A percentile compares a stretch with the other conserved stretches of the same genome.
Conservation (phyloP, 2,329 filamentous ascomycete species). For the Didymella exigua region DNA sequence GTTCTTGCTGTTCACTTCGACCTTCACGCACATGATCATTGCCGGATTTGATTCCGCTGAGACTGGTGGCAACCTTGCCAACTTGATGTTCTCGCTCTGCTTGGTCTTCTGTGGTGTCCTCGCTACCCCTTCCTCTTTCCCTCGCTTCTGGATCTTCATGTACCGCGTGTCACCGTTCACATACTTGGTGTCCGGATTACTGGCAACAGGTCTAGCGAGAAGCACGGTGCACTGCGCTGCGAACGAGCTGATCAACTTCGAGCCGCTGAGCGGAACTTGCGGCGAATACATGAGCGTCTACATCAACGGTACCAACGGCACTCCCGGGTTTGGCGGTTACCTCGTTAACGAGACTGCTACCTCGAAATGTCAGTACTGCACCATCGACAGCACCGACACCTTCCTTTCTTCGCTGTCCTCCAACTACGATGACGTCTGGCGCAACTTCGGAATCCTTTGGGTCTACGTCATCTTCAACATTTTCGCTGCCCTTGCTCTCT, state of each 20-base stretch:
- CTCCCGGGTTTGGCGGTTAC: slow-evolving; percentile 40
- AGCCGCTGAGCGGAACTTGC: slow-evolving; percentile 49
- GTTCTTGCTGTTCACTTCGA: slow-evolving; percentile 81
- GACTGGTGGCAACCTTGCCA: slow-evolving; percentile 75
- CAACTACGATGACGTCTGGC: slow-evolving; percentile 55
- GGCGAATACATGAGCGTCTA: slow-evolving; percentile 52
- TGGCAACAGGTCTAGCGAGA: slow-evolving; percentile 59
- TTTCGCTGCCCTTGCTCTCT: slow-evolving; percentile 55
- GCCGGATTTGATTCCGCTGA: slow-evolving; percentile 76
- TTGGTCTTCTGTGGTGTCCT: slow-evolving; percentile 76
- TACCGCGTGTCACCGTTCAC: slow-evolving; percentile 71
- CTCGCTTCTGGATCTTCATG: slow-evolving; percentile 80
- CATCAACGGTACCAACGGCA: slow-evolving; percentile 24
- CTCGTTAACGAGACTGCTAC: slow-evolving; percentile 52
- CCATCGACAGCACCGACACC: slow-evolving; percentile 50
- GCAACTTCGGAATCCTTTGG: slow-evolving; percentile 62
- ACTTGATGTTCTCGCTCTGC: slow-evolving; percentile 73
- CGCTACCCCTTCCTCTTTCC: slow-evolving; percentile 61
- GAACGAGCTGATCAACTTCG: slow-evolving; percentile 49
- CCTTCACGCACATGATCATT: slow-evolving; percentile 80
- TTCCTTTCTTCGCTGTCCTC: slow-evolving; percentile 52
- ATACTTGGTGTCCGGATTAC: slow-evolving; percentile 58
- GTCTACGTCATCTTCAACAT: slow-evolving; percentile 60
- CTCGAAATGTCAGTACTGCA: slow-evolving; percentile 51
- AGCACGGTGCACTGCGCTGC: slow-evolving; percentile 52